Base-by-base conservation (phyloP, 129 eudicot species). In the Flaveria ramosissima region DNA sequence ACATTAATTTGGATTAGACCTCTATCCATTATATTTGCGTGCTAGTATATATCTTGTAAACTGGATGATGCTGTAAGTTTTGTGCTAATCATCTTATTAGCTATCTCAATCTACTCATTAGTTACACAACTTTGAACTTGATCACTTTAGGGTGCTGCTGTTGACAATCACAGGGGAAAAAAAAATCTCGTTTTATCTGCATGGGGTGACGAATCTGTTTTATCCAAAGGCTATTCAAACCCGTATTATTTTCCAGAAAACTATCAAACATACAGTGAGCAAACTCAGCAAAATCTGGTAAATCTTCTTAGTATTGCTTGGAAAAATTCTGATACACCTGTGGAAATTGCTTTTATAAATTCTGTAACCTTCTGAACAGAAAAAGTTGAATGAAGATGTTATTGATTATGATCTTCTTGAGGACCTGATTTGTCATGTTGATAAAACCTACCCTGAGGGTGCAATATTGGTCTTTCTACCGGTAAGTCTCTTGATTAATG, bases 381-480 rank as follows among this genome's bases (percentile, higher is more conserved):
- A 67, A 83, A 90, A 60, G 77, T 78, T 90, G 79, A 88, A 93
- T 84, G 98, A 93, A 90, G 97, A 93, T 78, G 83, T 85, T 50
- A 88, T 93, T 80, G 97, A 93, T 85, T 93, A 88, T 85, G 98
- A 93, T 85, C 88, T 93, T 77, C 91, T 93, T 30, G 97, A 93
- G 80, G 98, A 93, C 81, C 79, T 93, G 91, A 89, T 93, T 55
- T 87, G 90, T 77, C 86, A 88, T 77, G 84, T 93, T 81, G 97
- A 93, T 79, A 91, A 90, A 77, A 85, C 87, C 42, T 87, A 85
- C 68, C 91, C 89, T 53, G 91, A 85, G 76, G 98, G 98, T 15
- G 96, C 97, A 60, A 90, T 93, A 80, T 84, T 93, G 71, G 86
- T 93, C 75, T 93, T 93, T 83, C 80, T 93, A 68, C 98, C 97